Conservation (phyloP, 2,329 filamentous ascomycete genomes). For the Trichoderma harzianum region DNA sequence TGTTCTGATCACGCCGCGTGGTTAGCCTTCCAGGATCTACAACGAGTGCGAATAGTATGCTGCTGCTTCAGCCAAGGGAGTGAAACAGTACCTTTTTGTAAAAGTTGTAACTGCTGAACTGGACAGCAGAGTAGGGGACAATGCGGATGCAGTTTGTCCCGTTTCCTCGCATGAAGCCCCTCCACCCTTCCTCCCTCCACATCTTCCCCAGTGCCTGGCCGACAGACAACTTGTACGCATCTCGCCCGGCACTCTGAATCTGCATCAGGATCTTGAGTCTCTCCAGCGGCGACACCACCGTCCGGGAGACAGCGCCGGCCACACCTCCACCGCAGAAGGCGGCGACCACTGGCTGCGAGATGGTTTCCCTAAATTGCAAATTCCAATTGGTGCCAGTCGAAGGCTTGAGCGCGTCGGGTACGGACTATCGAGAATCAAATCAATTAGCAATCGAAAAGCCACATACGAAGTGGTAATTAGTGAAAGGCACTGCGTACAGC, state of each 20-base stretch:
- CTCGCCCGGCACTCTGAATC: slow-evolving; percentile 83
- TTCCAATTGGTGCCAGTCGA: slow-evolving; percentile 27
- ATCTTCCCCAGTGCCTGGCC: slow-evolving; percentile 88
- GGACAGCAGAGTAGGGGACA: slow-evolving; percentile 95
- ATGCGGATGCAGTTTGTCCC: slow-evolving; percentile 98
- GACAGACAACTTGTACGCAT: slow-evolving; percentile 91
- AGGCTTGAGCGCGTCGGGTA: slow-evolving; percentile 27
- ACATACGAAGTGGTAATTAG: neutral
- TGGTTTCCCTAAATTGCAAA: slow-evolving; percentile 42
- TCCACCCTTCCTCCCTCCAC: slow-evolving; percentile 96
- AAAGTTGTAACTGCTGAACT: slow-evolving; percentile 97
- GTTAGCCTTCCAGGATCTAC: neutral
- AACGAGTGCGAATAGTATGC: neutral
- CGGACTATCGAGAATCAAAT: slow-evolving; percentile 23
- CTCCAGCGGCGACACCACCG: slow-evolving; percentile 93
- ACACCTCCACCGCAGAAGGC: slow-evolving; percentile 93
- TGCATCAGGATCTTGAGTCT: slow-evolving; percentile 97
- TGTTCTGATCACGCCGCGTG: slow-evolving; percentile 43
- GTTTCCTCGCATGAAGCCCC: slow-evolving; percentile 95
- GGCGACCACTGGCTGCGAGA: slow-evolving; percentile 82
- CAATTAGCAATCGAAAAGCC: neutral
- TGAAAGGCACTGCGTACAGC: slow-evolving; percentile 25
- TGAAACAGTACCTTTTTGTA: slow-evolving; percentile 72
- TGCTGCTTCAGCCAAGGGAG: neutral
- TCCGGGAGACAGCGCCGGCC: slow-evolving; percentile 94